Evolutionary conservation across 257 asterid species (phyloP), one percentile per base, ranked within the genome.

Genomic region (Jacaranda mimosifolia): DNA sequence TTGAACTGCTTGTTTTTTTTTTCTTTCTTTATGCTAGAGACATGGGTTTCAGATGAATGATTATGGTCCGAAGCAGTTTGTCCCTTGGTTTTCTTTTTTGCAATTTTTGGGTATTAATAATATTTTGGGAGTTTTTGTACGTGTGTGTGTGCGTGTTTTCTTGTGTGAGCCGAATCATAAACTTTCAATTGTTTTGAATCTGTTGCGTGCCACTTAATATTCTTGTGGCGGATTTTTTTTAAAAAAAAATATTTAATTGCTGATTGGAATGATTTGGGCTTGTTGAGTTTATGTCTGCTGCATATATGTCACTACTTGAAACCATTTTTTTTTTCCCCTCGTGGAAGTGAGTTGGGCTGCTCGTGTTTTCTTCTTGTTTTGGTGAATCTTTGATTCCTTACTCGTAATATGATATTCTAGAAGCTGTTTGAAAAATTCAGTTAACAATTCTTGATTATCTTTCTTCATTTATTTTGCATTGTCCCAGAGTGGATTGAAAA

Each of bases 201-300:
- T 59, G 21, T 35, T 63, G 68, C 19, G 12, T 38, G 42, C 38
- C 19, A 35, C 19, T 15, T 14, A 36, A 15, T 36, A 63, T 14
- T 63, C 48, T 35, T 35, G 68, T 26, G 32, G 32, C 32, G 32
- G n/a, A n/a, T n/a, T n/a, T n/a, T n/a, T n/a, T n/a, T n/a, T n/a
- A n/a, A n/a, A n/a, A n/a, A n/a, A n/a, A n/a, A n/a, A n/a, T n/a
- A n/a, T n/a, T n/a, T n/a, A 55, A 40, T 65, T 55, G 19, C 18
- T 76, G 38, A 76, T 19, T 69, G 42, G 46, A 53, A 53, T 65
- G 55, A 76, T 57, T 72, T 72, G 26, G 42, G 39, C 32, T 36
- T 63, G 48, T 63, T 38, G n/a, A 32, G 26, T 58, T 19, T 58
- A 21, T 46, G 9, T 6, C 21, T 71, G 57, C 68, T 56, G 32